These are phyloP conservation scores for Salix exigua DNA, from an alignment of 345 rosid genomes.

Conservation along the genomic window DNA sequence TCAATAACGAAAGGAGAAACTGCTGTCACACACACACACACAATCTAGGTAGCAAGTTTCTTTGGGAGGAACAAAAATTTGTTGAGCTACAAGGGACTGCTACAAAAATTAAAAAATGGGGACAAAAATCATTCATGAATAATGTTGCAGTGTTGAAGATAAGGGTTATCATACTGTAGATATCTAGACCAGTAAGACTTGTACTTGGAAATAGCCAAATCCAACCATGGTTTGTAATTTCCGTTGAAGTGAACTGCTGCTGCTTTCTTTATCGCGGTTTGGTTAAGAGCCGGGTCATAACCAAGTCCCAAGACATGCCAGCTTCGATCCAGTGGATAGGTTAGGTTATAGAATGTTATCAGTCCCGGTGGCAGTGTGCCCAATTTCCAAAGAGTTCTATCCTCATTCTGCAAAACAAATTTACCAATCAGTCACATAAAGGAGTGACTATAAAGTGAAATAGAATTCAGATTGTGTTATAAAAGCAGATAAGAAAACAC, in stretches of 20 bases:
- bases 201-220: slow-evolving; percentile 83
- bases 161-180: slow-evolving; percentile 63
- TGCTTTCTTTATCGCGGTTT: slow-evolving; percentile 76
- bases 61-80: neutral
- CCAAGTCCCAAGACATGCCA: slow-evolving; percentile 98
- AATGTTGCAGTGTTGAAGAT: slow-evolving; percentile 65
- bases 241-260: slow-evolving; percentile 96
- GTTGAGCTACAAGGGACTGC: neutral
- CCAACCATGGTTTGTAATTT: slow-evolving; percentile 97
- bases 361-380: slow-evolving; percentile 95
- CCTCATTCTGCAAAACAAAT: slow-evolving; percentile 72
- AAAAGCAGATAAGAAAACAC: neutral
- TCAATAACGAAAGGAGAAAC: neutral
- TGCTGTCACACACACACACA: neutral
- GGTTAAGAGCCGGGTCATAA: slow-evolving; percentile 96
- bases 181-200: slow-evolving; percentile 81
- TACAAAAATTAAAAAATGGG: neutral
- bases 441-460: neutral
- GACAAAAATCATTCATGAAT: slow-evolving; percentile 24
- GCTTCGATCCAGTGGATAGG: slow-evolving; percentile 65
- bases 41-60: neutral
- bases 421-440: slow-evolving; percentile 8
- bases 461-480: neutral
- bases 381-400: slow-evolving; percentile 93
- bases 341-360: slow-evolving; percentile 90